Evolutionary conservation across 352 stramenopile species (phyloP), one percentile per base, ranked within the genome.

Genomic region (Globisporangium emineosum): DNA sequence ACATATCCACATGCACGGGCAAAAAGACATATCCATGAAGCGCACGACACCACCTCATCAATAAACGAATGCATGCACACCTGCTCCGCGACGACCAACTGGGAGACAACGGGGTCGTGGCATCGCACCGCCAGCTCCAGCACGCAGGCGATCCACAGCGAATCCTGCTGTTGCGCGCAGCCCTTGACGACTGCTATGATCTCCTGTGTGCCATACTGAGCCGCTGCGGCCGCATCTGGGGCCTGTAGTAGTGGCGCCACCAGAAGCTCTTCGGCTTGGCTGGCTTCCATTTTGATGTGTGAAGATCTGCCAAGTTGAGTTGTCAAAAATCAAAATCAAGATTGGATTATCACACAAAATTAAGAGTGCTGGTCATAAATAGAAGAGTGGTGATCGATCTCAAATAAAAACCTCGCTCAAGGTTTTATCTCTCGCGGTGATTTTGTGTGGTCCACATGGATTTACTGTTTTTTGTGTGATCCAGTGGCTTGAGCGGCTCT

Each of bases 121-220:
- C 62, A 63, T 2, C 62, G 27, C 55, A 43, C n/a, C 17, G 55
- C 43, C 21, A 68, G 37, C 37, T 63, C 62, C 54, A 35, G 55
- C 8, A 68, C 17, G 30, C 55, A 62, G 49, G 51, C 58, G 27
- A 25, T n/a, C 62, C 55, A 63, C 15, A 62, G 49, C 4, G 40
- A 32, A n/a, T 63, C 47, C 21, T 57, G 37, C 2, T 49, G 30
- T 23, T 29, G 53, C 12, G 33, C 6, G 17, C 30, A 23, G 35
- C 27, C 23, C 29, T 45, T 67, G 12, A 49, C n/a, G 3, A 27
- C 12, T 21, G 17, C 55, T 23, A 58, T 0, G 12, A 67, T 32
- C 23, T 57, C 21, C 9, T 35, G 40, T 1, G 52, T n/a, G 40
- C 50, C 61, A 27, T 35, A 47, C 57, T 63, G 56, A 2, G 15